These are phyloP conservation scores for Phytophthora fragariae DNA, from an alignment of 352 stramenopile species.

Conservation along the genomic window DNA sequence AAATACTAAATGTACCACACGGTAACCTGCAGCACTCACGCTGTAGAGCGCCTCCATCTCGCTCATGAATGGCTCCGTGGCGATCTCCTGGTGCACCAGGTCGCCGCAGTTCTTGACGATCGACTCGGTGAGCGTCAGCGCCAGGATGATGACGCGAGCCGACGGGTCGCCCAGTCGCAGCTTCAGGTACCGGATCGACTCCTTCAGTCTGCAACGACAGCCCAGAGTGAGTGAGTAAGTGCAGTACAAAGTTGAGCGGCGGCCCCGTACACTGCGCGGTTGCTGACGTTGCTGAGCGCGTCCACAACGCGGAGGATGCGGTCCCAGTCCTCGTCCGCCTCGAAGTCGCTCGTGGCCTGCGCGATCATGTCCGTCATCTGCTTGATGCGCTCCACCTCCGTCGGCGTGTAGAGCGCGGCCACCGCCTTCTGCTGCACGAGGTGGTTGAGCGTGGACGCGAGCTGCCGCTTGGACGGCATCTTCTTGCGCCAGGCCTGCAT, in stretches of 20 bases:
- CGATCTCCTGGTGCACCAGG: slow-evolving; percentile 76
- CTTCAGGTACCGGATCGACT: slow-evolving; percentile 77
- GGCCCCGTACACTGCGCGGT: slow-evolving; percentile 56
- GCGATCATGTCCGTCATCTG: slow-evolving; percentile 74
- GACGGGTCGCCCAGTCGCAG: slow-evolving; percentile 74
- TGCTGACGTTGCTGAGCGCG: slow-evolving; percentile 70
- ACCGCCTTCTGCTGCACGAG: slow-evolving; percentile 87
- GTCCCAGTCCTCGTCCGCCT: slow-evolving; percentile 76
- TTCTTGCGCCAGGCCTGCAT: slow-evolving; percentile 69
- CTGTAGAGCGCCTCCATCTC: slow-evolving; percentile 81
- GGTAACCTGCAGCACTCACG: slow-evolving; percentile 40
- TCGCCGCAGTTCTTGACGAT: slow-evolving; percentile 83
- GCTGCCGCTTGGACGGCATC: slow-evolving; percentile 78
- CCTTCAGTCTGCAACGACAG: slow-evolving; percentile 59
- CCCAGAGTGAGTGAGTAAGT: background rate
- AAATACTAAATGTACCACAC: slow-evolving; percentile 19
- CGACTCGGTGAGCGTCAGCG: slow-evolving; percentile 72
- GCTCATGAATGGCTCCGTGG: slow-evolving; percentile 71
- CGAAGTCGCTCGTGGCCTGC: slow-evolving; percentile 76
- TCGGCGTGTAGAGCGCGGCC: slow-evolving; percentile 76
- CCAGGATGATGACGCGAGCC: slow-evolving; percentile 65
- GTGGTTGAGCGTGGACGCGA: slow-evolving; percentile 69
- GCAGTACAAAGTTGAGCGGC: background rate
- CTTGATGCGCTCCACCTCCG: slow-evolving; percentile 78
- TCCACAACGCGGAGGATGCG: slow-evolving; percentile 83